Evolutionary conservation across 2,329 filamentous ascomycete genomes (phyloP).

Genomic region (Botryotinia calthae): DNA sequence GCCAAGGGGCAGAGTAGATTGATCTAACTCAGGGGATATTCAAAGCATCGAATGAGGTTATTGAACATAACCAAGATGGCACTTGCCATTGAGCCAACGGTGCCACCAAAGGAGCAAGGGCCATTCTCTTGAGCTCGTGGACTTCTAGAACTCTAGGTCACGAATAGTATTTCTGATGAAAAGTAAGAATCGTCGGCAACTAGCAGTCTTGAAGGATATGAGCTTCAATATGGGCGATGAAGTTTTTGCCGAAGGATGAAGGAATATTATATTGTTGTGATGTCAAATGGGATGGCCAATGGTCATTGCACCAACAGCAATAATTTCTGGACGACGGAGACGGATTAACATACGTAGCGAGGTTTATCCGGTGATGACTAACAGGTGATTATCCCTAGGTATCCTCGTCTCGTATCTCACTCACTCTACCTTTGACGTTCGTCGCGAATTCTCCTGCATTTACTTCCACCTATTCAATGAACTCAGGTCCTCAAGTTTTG

Average conservation of each 20-base stretch:
- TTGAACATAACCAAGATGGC: not conserved
- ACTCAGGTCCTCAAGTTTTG: not conserved
- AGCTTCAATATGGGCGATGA: not conserved
- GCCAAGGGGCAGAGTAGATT: conserved; percentile 6
- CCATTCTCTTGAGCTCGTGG: not conserved
- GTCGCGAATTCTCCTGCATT: not conserved
- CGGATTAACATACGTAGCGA: not conserved
- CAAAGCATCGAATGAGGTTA: not conserved
- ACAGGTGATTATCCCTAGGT: not conserved
- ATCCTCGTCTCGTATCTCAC: too few species aligned
- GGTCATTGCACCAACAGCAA: not conserved
- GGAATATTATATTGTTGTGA: not conserved
- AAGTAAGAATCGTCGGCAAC: too few species aligned
- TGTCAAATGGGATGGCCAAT: not conserved
- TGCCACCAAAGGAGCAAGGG: conserved; percentile 7
- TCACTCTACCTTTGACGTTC: not conserved
- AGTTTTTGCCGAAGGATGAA: not conserved
- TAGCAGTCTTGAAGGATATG: not conserved
- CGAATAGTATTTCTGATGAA: not conserved
- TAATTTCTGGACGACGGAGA: not conserved
- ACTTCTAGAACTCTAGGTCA: too few species aligned
- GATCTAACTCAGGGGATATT: not conserved
- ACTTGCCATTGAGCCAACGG: conserved; percentile 2
- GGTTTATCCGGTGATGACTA: conserved; percentile 8
- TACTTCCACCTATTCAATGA: not conserved